phyloP scores from a whole-genome alignment of 129 eudicot genomes.

The Scalesia atractyloides region DNA sequence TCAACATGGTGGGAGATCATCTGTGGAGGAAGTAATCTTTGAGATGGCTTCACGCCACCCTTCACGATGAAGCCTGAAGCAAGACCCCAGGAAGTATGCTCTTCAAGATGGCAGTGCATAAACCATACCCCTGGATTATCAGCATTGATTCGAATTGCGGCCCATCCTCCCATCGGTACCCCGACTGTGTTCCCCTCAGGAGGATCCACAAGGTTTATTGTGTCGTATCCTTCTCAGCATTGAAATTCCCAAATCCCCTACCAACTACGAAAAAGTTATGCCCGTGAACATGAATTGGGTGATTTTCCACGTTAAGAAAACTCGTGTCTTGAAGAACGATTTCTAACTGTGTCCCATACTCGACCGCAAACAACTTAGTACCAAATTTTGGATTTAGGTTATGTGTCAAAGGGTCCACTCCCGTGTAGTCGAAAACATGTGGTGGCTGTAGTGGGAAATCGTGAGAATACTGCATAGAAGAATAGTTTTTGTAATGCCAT shows the following conservation, averaged over 20 bases:
- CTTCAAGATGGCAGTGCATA: constrained; percentile 83
- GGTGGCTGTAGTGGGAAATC: constrained; percentile 70
- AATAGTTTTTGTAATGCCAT: constrained; percentile 44
- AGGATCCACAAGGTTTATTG: constrained; percentile 69
- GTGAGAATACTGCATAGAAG: neutral
- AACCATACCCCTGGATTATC: constrained; percentile 94
- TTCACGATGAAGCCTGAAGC: constrained; percentile 65
- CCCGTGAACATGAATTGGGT: constrained; percentile 82
- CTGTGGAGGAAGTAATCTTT: constrained; percentile 67
- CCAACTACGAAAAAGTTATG: constrained; percentile 80
- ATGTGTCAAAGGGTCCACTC: constrained; percentile 52
- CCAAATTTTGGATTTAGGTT: constrained; percentile 70
- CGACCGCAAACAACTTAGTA: constrained; percentile 53
- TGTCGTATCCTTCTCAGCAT: constrained; percentile 43
- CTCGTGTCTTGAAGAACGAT: constrained; percentile 72
- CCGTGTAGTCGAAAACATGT: constrained; percentile 57
- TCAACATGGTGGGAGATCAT: constrained; percentile 71
- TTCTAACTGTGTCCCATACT: constrained; percentile 63
- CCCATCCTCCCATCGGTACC: constrained; percentile 90
- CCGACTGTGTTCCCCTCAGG: constrained; percentile 89
- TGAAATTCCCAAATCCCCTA: constrained; percentile 64
- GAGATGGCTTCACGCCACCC: constrained; percentile 52
- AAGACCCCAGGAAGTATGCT: constrained; percentile 81
- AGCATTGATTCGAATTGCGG: constrained; percentile 59
- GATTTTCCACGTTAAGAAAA: constrained; percentile 71